Base-by-base conservation (phyloP, 805 yeast species). In the Candida insectorum region DNA sequence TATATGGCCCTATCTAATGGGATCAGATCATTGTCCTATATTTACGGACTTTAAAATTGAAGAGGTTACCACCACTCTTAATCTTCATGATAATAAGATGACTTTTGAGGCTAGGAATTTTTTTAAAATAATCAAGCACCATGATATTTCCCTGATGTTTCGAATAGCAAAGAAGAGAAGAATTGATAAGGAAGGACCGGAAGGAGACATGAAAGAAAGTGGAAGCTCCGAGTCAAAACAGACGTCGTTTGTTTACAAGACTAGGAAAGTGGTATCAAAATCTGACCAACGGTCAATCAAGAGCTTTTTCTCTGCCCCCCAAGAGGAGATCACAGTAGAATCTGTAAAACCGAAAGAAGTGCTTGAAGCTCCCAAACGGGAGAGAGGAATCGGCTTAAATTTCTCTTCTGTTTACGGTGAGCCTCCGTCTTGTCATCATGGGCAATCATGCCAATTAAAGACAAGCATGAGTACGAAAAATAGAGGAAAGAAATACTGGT, bases 11-110 rank as follows among this genome's bases (percentile, higher is more conserved):
- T 69, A 69, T 27, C 48, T 89, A 1, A 62, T 73, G 53, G 98
- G 98, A 0, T 86, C 96, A 0, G 98, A 91, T 54, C 98, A 91
- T 58, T 91, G 97, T 56, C 98, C 98, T 0, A 76, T 87, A 0
- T 87, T 56, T 49, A 70, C 87, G 1, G 97, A 87, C 53, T 49
- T 88, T 27, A 60, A 62, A 9, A 39, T 48, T 5, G 29, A 27
- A 18, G 20, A 22, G 27, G 28, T 12, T 34, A 38, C n/a, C 6
- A 17, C 17, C n/a, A 28, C 15, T 3, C n/a, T n/a, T n/a, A 24
- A 16, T 16, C 20, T 14, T 5, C 11, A 16, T 17, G 30, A 6
- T 24, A 13, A 4, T 33, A 43, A 31, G 19, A 69, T 74, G 11
- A 63, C 55, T 40, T 67, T 80, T 42, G 86, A 80, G 44, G 82